A percentile compares a stretch with the other conserved stretches of the same genome.
Conservation (phyloP, 129 eudicot genomes). For the Solidago caesia region DNA sequence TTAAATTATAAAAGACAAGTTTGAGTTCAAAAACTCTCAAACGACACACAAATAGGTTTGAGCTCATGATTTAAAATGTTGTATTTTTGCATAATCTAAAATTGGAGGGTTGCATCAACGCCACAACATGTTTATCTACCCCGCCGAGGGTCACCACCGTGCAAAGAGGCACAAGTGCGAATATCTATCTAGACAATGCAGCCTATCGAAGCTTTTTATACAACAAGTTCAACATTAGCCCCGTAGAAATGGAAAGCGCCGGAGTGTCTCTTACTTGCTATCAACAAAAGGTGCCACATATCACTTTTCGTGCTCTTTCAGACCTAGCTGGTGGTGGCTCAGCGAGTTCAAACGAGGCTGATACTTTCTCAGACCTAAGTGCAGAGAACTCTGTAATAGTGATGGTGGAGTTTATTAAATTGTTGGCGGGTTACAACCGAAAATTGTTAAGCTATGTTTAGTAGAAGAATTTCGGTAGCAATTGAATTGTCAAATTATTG, state of each 20-base stretch:
- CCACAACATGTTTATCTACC: conserved; percentile 44
- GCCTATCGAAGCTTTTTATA: conserved; percentile 49
- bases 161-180: conserved; percentile 52
- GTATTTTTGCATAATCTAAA: conserved; percentile 20
- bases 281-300: conserved; percentile 51
- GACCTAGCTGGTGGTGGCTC: conserved; percentile 61
- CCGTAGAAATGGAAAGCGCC: conserved; percentile 68
- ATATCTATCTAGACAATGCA: conserved; percentile 46
- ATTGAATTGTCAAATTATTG: neutral
- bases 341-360: conserved; percentile 47
- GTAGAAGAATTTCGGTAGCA: neutral
- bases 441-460: conserved; percentile 20
- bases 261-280: conserved; percentile 56
- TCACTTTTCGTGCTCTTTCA: conserved; percentile 55
- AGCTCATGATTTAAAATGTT: neutral
- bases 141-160: conserved; percentile 42
- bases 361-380: conserved; percentile 41
- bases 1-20: no score
- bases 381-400: conserved; percentile 43
- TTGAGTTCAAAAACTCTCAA: no score
- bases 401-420: conserved; percentile 41
- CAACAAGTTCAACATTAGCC: conserved; percentile 40
- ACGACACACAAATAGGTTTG: neutral
- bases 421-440: conserved; percentile 29
- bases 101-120: conserved; percentile 41